Percentiles rank a stretch among this genome's conserved stretches.
Conservation (phyloP, 129 eudicot genomes). For the Flaveria brownii region DNA sequence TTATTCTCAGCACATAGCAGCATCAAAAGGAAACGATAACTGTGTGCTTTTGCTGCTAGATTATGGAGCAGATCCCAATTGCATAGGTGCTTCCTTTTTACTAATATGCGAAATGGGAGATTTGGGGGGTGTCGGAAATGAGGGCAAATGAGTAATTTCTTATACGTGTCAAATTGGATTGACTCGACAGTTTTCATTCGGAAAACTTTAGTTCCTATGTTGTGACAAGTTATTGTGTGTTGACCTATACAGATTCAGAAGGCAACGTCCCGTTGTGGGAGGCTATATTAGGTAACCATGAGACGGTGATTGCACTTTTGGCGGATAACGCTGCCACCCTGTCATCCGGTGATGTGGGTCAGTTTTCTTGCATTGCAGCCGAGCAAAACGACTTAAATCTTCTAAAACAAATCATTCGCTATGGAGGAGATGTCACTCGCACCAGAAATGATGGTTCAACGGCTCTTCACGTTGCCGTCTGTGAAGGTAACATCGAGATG, state of each 20-base stretch:
- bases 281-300: conserved; percentile 64
- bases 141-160: too few relatives aligned
- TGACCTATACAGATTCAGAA: conserved; percentile 62
- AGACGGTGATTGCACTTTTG: conserved; percentile 44
- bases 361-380: conserved; percentile 71
- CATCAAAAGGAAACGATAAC: conserved; percentile 82
- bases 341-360: conserved; percentile 63
- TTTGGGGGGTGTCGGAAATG: too few relatives aligned
- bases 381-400: conserved; percentile 62
- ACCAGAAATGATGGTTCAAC: conserved; percentile 57
- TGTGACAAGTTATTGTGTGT: conserved; percentile 2
- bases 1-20: conserved; percentile 87
- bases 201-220: background rate
- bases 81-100: conserved; percentile 49
- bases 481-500: conserved; percentile 73
- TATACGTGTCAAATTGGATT: background rate
- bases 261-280: conserved; percentile 95
- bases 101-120: too few relatives aligned
- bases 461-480: conserved; percentile 82
- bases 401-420: conserved; percentile 52
- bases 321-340: conserved; percentile 65
- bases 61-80: conserved; percentile 81
- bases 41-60: conserved; percentile 87
- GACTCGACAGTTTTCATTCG: background rate
- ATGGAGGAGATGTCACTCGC: conserved; percentile 68